Evolutionary conservation across 768 basidiomycete genomes (phyloP).

Genomic region (Boletus barrowsii): DNA sequence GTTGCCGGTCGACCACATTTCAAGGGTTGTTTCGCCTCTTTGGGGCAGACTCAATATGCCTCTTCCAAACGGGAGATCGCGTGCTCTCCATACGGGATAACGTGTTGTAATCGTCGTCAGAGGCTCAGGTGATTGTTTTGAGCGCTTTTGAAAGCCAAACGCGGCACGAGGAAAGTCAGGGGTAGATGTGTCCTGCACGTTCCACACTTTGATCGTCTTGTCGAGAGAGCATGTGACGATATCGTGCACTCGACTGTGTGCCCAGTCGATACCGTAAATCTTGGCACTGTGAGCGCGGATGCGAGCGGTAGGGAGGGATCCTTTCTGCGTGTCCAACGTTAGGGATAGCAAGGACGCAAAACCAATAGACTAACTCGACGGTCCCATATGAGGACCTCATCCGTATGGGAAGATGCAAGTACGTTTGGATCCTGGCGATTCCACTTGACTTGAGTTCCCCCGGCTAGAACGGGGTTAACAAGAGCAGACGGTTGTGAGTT

Average conservation of each 20-base stretch:
- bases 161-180: constrained; percentile 13
- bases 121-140: constrained; percentile 33
- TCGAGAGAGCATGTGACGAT: constrained; percentile 94
- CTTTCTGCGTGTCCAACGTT: constrained; percentile 56
- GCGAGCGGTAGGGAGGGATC: constrained; percentile 71
- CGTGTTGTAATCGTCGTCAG: constrained; percentile 59
- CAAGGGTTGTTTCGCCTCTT: constrained; percentile 75
- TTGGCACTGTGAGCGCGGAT: constrained; percentile 85
- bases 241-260: constrained; percentile 66
- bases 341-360: not conserved
- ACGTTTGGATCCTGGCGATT: constrained; percentile 84
- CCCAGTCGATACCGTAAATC: constrained; percentile 99
- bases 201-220: constrained; percentile 89
- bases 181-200: constrained; percentile 27
- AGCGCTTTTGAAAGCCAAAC: constrained; percentile 7
- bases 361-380: constrained; percentile 57
- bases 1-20: constrained; percentile 64
- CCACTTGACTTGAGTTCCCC: constrained; percentile 97
- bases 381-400: constrained; percentile 92
- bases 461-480: constrained; percentile 43
- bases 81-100: constrained; percentile 93
- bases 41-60: constrained; percentile 89
- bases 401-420: constrained; percentile 85
- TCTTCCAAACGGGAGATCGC: constrained; percentile 87
- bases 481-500: not conserved